These are phyloP conservation scores for Aureobasidium sp. DNA, from an alignment of 2,329 filamentous ascomycete species.

Conservation along the genomic window DNA sequence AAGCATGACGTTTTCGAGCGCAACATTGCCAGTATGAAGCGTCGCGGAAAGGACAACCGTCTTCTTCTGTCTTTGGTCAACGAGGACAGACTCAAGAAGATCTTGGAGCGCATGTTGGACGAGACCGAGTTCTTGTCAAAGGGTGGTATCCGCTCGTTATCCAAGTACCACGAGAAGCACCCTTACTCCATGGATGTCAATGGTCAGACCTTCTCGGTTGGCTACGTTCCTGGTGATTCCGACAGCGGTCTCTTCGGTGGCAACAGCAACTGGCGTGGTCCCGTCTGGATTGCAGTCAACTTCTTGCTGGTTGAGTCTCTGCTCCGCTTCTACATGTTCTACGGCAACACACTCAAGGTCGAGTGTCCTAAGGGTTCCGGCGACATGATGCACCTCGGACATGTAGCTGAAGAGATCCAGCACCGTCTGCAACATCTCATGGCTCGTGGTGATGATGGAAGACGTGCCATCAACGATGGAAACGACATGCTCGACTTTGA, in stretches of 20 bases:
- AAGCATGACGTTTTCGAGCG: constrained; percentile 78
- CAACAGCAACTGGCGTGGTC: constrained; percentile 95
- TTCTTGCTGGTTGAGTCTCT: constrained; percentile 89
- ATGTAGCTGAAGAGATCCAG: constrained; percentile 91
- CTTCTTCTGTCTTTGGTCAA: constrained; percentile 85
- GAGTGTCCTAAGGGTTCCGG: constrained; percentile 92
- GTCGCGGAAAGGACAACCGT: constrained; percentile 82
- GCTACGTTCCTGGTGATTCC: constrained; percentile 90
- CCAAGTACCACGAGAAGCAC: constrained; percentile 82
- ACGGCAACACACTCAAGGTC: constrained; percentile 78
- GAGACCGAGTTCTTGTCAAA: constrained; percentile 89
- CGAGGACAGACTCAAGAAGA: constrained; percentile 84
- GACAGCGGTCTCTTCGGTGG: constrained; percentile 92
- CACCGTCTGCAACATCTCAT: constrained; percentile 91
- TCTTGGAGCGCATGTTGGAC: constrained; percentile 85
- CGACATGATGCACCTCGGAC: constrained; percentile 90
- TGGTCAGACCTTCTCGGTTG: constrained; percentile 77
- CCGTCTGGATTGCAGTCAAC: constrained; percentile 94
- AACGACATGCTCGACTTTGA: constrained; percentile 86
- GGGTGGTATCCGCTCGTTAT: constrained; percentile 85
- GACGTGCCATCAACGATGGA: constrained; percentile 79
- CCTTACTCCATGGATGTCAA: constrained; percentile 96
- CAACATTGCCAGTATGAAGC: constrained; percentile 89
- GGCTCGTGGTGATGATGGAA: constrained; percentile 73
- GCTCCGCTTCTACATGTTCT: constrained; percentile 95